A percentile compares a stretch with the other conserved stretches of the same genome.
Evolutionary conservation across 768 basidiomycete species (phyloP).

Genomic region (Tylopilus rubrobrunneus): DNA sequence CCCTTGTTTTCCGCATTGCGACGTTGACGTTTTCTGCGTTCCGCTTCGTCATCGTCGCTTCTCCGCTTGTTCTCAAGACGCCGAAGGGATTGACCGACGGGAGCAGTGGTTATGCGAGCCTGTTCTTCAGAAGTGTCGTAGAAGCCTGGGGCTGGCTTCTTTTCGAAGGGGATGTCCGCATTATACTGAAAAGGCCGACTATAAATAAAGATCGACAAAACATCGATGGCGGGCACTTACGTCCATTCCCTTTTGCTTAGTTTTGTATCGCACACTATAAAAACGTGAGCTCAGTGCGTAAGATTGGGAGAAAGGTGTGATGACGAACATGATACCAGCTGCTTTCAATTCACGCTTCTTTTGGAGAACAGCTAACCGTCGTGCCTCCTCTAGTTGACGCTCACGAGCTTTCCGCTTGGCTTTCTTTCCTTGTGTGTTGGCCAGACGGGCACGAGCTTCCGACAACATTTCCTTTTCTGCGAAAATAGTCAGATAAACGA

Average conservation of each 20-base stretch:
- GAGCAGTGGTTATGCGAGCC: slow-evolving; percentile 79
- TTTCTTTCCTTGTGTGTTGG: slow-evolving; percentile 99
- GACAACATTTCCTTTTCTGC: slow-evolving; percentile 99
- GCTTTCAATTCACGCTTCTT: slow-evolving; percentile 98
- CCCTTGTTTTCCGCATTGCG: slow-evolving; percentile 62
- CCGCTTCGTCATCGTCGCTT: slow-evolving; percentile 90
- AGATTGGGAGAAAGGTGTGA: neutral
- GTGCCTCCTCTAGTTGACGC: slow-evolving; percentile 93
- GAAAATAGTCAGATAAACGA: slow-evolving; percentile 4
- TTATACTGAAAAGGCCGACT: slow-evolving; percentile 65
- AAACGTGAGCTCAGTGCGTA: slow-evolving; percentile 1
- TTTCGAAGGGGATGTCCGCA: slow-evolving; percentile 97
- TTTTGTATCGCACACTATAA: slow-evolving; percentile 82
- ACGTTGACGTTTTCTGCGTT: slow-evolving; percentile 84
- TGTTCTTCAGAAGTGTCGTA: slow-evolving; percentile 96
- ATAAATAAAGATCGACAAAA: neutral
- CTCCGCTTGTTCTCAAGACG: slow-evolving; percentile 96
- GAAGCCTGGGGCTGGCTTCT: slow-evolving; percentile 92
- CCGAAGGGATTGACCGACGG: slow-evolving; percentile 85
- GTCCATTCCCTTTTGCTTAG: slow-evolving; percentile 98
- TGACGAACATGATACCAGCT: slow-evolving; percentile 88
- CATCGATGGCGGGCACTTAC: slow-evolving; percentile 41
- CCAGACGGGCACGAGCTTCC: slow-evolving; percentile 94
- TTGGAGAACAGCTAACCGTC: slow-evolving; percentile 89
- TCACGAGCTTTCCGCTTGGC: slow-evolving; percentile 98